A percentile compares a stretch with the other conserved stretches of the same genome.
phyloP scores from a whole-genome alignment of 2,329 filamentous ascomycete species.

The Fusarium sacchari region DNA sequence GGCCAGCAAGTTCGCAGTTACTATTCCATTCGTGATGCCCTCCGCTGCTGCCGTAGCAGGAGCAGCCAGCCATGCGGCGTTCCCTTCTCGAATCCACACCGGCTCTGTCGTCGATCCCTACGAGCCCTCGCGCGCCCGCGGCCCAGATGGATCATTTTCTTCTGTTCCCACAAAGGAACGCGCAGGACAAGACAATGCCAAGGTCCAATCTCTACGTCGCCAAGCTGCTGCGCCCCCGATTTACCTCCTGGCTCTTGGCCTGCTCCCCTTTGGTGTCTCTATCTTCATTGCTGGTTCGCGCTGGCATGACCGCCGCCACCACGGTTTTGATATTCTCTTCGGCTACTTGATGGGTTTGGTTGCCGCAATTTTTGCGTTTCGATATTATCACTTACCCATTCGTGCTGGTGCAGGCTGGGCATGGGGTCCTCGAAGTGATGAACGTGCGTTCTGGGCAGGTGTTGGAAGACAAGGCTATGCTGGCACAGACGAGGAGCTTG shows the following conservation, averaged over 20 bases:
- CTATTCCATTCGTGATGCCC: constrained; percentile 73
- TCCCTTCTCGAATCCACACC: constrained; percentile 72
- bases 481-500: constrained; percentile 50
- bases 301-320: constrained; percentile 89
- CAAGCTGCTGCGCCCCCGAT: constrained; percentile 84
- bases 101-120: constrained; percentile 50
- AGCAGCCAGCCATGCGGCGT: constrained; percentile 71
- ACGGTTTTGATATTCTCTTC: constrained; percentile 90
- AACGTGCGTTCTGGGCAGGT: constrained; percentile 82
- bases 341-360: constrained; percentile 82
- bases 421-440: constrained; percentile 80
- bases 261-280: constrained; percentile 77
- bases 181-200: constrained; percentile 45
- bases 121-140: constrained; percentile 44
- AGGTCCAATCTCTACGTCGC: constrained; percentile 60
- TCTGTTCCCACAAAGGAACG: constrained; percentile 41
- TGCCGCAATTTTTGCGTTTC: constrained; percentile 78
- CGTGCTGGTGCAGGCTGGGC: constrained; percentile 82
- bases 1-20: constrained; percentile 82
- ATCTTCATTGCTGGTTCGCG: constrained; percentile 87
- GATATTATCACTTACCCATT: constrained; percentile 87
- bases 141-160: constrained; percentile 31
- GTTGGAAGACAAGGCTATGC: constrained; percentile 70
- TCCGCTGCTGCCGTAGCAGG: constrained; percentile 58
- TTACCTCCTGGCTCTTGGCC: constrained; percentile 76